Base-by-base conservation (phyloP, 1,139 yeast genomes). In the Blastobotrys niveus region DNA sequence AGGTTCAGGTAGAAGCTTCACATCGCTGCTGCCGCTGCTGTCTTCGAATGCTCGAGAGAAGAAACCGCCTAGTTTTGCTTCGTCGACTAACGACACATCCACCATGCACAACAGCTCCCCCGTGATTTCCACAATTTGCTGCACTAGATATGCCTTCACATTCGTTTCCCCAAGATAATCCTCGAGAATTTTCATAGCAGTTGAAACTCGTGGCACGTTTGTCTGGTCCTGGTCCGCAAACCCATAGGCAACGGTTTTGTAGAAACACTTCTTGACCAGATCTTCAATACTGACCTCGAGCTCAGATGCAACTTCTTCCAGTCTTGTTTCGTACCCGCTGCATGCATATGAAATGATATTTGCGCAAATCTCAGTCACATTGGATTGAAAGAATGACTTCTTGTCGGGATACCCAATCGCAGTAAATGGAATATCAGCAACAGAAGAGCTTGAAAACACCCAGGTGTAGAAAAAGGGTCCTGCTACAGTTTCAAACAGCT, bases 381-480 rank as follows among this genome's bases (percentile, higher is more conserved):
- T 66, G 1, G 60, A 60, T 2, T 47, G 39, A 14, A 60, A 50
- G 48, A 73, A 73, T 2, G 58, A 52, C 2, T 45, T 39, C 2
- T 49, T 34, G 10, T 58, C 48, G 1, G 46, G 30, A 46, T 62
- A 73, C 0, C 62, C 71, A 48, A 74, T 70, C 1, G 70, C 49
- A 2, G 45, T 36, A 43, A 44, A 65, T 0, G 79, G 79, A 48
- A 75, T 71, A 0, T 52, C 49, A 0, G 50, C 50, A 19, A 72
- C 52, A 6, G 52, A 47, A 17, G 46, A 46, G 20, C 63, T 62
- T 36, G 51, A 57, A n/a, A 50, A 48, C 58, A 64, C 60, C 78
- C 79, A 74, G 27, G 62, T 63, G 45, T 60, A 64, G 32, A 74
- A 56, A 1, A 74, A 53, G 36, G 72, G 70, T 17, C 66, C 48